Percentiles rank a stretch among this genome's conserved stretches.
phyloP scores from a whole-genome alignment of 345 rosid species.

The Boechera divaricarpa region DNA sequence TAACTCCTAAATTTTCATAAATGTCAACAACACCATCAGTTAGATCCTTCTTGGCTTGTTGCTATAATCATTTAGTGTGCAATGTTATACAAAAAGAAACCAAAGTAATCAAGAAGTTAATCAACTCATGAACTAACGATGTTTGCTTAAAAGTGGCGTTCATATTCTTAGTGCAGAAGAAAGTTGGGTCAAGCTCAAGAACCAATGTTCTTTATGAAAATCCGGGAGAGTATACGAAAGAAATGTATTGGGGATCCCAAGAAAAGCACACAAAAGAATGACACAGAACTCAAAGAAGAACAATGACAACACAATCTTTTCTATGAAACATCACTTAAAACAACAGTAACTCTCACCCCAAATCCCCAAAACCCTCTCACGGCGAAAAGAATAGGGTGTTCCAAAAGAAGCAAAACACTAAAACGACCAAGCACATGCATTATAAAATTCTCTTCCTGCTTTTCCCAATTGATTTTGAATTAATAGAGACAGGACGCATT shows the following conservation, averaged over 20 bases:
- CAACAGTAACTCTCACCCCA: constrained; percentile 25
- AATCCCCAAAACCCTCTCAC: constrained; percentile 40
- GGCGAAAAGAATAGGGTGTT: constrained; percentile 16
- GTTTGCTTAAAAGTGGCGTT: constrained; percentile 21
- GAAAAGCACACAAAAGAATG: constrained; percentile 41
- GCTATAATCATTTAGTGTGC: constrained; percentile 17
- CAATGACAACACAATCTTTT: constrained; percentile 43
- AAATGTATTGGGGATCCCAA: constrained; percentile 49
- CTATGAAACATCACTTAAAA: constrained; percentile 33
- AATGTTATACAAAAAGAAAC: not conserved
- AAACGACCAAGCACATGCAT: constrained; percentile 44
- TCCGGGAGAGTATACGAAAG: constrained; percentile 30
- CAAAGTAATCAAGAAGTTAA: constrained; percentile 20
- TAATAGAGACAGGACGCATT: not conserved
- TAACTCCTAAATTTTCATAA: constrained; percentile 16
- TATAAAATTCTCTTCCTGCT: constrained; percentile 33
- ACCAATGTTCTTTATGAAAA: constrained; percentile 48
- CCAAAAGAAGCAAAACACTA: constrained; percentile 36
- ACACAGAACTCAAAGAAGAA: constrained; percentile 48
- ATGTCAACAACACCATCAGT: constrained; percentile 31
- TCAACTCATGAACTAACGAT: constrained; percentile 22
- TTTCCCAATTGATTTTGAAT: constrained; percentile 20
- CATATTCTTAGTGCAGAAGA: constrained; percentile 42
- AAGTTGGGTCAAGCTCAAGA: constrained; percentile 44
- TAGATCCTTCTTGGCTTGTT: constrained; percentile 33